Conservation (phyloP, 1,284 basidiomycete species). For the Mycena sp. region DNA sequence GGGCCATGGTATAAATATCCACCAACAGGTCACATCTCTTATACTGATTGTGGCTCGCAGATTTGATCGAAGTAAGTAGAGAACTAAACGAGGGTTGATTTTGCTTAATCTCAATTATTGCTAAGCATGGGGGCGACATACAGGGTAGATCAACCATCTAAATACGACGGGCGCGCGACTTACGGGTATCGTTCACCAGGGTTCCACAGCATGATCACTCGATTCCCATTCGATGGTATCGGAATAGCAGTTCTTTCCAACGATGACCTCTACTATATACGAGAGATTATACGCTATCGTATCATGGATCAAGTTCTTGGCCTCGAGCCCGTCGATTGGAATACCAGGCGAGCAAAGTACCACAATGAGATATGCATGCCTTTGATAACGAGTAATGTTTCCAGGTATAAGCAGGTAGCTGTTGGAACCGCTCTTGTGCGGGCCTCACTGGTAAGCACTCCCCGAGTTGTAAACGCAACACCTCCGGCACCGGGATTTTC, state of each 20-base stretch:
- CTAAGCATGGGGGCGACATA: conserved; percentile 23
- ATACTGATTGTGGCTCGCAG: not conserved
- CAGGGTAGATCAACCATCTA: conserved; percentile 7
- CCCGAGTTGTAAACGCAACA: conserved; percentile 15
- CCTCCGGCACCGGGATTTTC: conserved; percentile 18
- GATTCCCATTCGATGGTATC: conserved; percentile 35
- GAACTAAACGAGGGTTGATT: not conserved
- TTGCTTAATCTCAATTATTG: not conserved
- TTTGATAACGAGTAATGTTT: not conserved
- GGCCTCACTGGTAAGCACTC: conserved; percentile 10
- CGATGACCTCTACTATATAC: conserved; percentile 30
- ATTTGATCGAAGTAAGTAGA: conserved; percentile 19
- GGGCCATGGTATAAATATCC: conserved; percentile 28
- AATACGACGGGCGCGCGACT: not conserved
- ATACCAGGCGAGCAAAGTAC: conserved; percentile 22
- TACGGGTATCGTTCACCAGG: conserved; percentile 16
- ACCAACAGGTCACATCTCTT: not conserved
- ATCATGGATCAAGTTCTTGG: conserved; percentile 34
- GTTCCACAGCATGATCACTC: conserved; percentile 32
- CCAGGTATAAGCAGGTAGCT: conserved; percentile 5
- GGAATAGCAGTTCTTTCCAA: conserved; percentile 37
- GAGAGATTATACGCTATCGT: conserved; percentile 33
- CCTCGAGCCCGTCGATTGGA: conserved; percentile 37
- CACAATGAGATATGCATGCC: not conserved
- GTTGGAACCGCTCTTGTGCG: conserved; percentile 4